phyloP scores from a whole-genome alignment of 768 basidiomycete species.

The Leccinum incarnatum region DNA sequence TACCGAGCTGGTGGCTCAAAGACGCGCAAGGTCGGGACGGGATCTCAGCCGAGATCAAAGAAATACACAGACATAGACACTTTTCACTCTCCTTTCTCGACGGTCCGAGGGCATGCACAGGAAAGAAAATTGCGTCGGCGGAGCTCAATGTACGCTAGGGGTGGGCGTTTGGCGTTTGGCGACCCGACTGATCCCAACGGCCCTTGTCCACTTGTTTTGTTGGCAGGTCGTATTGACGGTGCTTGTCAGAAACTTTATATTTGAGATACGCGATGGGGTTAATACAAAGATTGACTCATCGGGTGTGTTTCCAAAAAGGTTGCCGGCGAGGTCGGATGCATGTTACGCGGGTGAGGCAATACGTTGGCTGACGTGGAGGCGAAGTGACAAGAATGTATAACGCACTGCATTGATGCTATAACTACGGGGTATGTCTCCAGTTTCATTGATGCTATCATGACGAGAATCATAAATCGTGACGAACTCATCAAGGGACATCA shows the following conservation, averaged over 20 bases:
- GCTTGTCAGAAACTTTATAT: conserved; percentile 40
- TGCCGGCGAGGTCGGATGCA: conserved; percentile 21
- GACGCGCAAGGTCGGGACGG: conserved; percentile 16
- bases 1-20: conserved; percentile 62
- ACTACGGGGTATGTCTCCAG: background rate
- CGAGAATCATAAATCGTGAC: too few species aligned
- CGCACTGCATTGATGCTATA: background rate
- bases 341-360: conserved; percentile 18
- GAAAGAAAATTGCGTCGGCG: conserved; percentile 44
- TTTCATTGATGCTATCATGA: too few species aligned
- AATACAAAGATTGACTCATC: conserved; percentile 6
- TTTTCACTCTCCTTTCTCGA: conserved; percentile 46
- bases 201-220: background rate
- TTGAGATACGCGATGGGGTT: conserved; percentile 37
- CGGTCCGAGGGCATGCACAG: conserved; percentile 48
- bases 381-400: background rate
- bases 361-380: background rate
- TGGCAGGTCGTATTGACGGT: conserved; percentile 42
- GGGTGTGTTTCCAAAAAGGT: conserved; percentile 6
- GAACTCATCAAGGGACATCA: too few species aligned
- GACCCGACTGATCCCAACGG: background rate
- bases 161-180: background rate
- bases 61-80: conserved; percentile 45
- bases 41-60: conserved; percentile 30
- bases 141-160: conserved; percentile 33